phyloP scores from a whole-genome alignment of 495 filamentous ascomycete species.

The Talaromyces proteolyticus region DNA sequence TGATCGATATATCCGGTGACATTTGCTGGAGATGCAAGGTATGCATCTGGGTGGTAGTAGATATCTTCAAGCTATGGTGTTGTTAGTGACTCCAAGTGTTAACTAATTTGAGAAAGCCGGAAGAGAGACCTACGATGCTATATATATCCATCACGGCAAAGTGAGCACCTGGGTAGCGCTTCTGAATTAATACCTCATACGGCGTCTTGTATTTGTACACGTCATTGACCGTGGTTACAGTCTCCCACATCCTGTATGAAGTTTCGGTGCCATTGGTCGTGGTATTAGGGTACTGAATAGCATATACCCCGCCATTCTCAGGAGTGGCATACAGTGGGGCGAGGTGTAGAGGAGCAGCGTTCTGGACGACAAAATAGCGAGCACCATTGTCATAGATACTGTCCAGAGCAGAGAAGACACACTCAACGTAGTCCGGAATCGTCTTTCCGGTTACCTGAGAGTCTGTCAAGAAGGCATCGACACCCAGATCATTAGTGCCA shows the following conservation, averaged over 20 bases:
- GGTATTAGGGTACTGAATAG: constrained; percentile 47
- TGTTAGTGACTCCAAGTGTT: neutral
- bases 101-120: neutral
- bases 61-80: constrained; percentile 51
- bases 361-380: constrained; percentile 64
- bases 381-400: constrained; percentile 57
- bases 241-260: constrained; percentile 54
- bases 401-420: constrained; percentile 55
- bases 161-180: constrained; percentile 52
- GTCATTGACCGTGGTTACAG: constrained; percentile 53
- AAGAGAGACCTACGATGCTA: constrained; percentile 33
- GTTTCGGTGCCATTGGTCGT: constrained; percentile 50
- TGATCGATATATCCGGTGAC: constrained; percentile 50
- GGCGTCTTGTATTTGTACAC: constrained; percentile 57
- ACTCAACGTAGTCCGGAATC: constrained; percentile 56
- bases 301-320: constrained; percentile 45
- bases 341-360: constrained; percentile 56
- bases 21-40: constrained; percentile 55
- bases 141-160: constrained; percentile 62
- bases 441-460: constrained; percentile 50
- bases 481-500: constrained; percentile 71
- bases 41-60: constrained; percentile 47
- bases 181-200: constrained; percentile 42
- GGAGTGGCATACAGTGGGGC: constrained; percentile 53
- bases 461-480: constrained; percentile 55